Evolutionary conservation across 257 asterid species (phyloP), one percentile per base, ranked within the genome.

Genomic region (Apocynum venetum): DNA sequence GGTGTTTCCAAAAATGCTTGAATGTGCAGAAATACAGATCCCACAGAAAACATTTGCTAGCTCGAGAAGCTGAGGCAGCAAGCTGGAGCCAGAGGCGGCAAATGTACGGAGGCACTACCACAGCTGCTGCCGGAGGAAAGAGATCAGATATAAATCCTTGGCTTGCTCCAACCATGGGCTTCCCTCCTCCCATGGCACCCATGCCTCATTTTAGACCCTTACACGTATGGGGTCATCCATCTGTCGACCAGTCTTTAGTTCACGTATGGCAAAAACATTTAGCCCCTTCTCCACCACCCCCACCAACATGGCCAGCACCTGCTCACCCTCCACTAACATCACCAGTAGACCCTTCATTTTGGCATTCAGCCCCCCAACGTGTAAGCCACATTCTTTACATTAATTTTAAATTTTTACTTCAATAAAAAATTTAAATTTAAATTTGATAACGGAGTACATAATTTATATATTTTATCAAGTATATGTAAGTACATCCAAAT

Each of bases 181-280:
- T 92, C 77, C 96, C 96, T 77, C 92, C 90, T 76, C 93, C 91
- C 11, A 83, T 86, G 85, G 61, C 88, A 40, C 90, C 90, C 4
- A 66, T 84, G 85, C 88, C 92, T 79, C 96, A 85, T 80, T 83
- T 81, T 82, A 87, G 95, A 85, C 97, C 97, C 74, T 84, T 93
- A 72, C 98, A 92, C 73, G 97, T 93, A 49, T 93, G 98, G 98
- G 98, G 98, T 79, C 98, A 95, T 59, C 98, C 98, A 76, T 83
- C 96, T 12, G 81, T 86, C 82, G 91, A 87, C 93, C 98, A 91
- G 82, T 85, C 98, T 59, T 15, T 85, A 75, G 79, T 88, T 87
- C 91, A 91, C 87, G 80, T 85, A 66, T 94, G 98, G 98, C 96
- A 95, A 20, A 92, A 92, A 71, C 97, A 88, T 82, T 78, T 86